Percentiles rank a stretch among this genome's conserved stretches.
Evolutionary conservation across 208 protist species (phyloP).

Genomic region (Trichomonas tenax): DNA sequence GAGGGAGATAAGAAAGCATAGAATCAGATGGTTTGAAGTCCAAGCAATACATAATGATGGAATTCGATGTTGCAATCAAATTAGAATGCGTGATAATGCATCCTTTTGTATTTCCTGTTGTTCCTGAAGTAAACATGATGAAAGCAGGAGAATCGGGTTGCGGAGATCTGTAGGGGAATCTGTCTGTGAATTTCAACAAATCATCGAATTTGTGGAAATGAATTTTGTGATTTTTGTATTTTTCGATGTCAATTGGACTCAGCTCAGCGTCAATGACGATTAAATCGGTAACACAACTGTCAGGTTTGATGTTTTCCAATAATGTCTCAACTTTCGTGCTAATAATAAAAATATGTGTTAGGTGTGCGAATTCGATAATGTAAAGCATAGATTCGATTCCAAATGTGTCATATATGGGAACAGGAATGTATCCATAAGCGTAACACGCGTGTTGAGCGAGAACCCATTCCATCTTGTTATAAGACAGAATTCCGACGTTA

Average conservation of each 20-base stretch:
- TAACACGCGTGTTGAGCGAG: neutral
- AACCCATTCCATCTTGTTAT: conserved; percentile 19
- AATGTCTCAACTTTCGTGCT: neutral
- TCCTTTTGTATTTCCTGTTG: conserved; percentile 23
- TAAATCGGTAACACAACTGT: neutral
- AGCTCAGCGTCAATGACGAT: neutral
- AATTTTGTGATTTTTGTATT: neutral
- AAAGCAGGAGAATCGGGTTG: neutral
- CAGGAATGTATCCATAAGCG: conserved; percentile 22
- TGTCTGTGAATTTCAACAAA: neutral
- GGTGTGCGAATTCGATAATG: conserved; percentile 26
- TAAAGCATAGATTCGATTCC: conserved; percentile 20
- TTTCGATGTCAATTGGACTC: neutral
- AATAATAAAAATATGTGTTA: neutral
- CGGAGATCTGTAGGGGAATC: neutral
- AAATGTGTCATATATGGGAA: conserved; percentile 30
- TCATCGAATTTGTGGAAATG: neutral
- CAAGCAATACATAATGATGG: neutral
- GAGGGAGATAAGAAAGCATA: conserved; percentile 25
- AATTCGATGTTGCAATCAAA: neutral
- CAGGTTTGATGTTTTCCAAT: neutral
- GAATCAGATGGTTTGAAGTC: neutral
- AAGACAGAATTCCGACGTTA: conserved; percentile 22
- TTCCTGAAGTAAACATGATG: conserved; percentile 3
- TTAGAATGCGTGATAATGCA: conserved; percentile 23